Conservation (phyloP, 352 stramenopile genomes). For the Elongisporangium senticosum region DNA sequence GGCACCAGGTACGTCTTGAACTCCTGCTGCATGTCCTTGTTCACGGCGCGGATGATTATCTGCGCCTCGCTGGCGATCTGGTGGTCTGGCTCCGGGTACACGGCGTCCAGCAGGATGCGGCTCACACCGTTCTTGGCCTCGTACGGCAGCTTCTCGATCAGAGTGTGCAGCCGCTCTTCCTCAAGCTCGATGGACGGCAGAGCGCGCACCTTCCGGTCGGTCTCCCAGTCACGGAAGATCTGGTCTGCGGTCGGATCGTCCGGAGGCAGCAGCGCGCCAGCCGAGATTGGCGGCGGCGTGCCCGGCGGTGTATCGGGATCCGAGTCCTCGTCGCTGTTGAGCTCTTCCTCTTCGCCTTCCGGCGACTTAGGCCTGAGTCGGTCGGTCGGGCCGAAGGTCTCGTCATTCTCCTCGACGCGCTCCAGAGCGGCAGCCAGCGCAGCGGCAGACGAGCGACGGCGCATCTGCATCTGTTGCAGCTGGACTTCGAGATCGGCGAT, state of each 20-base stretch:
- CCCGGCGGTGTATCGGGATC: slow-evolving; percentile 66
- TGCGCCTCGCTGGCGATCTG: slow-evolving; percentile 49
- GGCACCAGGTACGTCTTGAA: slow-evolving; percentile 59
- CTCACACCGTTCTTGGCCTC: slow-evolving; percentile 57
- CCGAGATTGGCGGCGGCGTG: slow-evolving; percentile 67
- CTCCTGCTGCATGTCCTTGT: slow-evolving; percentile 46
- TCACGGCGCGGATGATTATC: slow-evolving; percentile 57
- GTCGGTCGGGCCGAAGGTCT: slow-evolving; percentile 42
- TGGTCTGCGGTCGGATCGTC: slow-evolving; percentile 55
- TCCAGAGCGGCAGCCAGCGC: slow-evolving; percentile 20
- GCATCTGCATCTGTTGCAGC: slow-evolving; percentile 55
- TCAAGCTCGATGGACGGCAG: slow-evolving; percentile 38
- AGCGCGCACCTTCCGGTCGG: slow-evolving; percentile 53
- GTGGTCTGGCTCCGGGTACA: slow-evolving; percentile 37
- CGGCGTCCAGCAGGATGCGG: slow-evolving; percentile 49
- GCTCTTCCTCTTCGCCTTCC: slow-evolving; percentile 18
- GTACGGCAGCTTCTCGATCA: slow-evolving; percentile 64
- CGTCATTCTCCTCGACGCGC: slow-evolving; percentile 26
- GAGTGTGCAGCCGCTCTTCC: slow-evolving; percentile 27
- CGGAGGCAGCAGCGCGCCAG: slow-evolving; percentile 35
- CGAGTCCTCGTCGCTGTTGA: slow-evolving; percentile 13
- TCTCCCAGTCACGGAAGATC: slow-evolving; percentile 59
- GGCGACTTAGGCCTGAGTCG: slow-evolving; percentile 20
- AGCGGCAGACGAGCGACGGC: slow-evolving; percentile 40
- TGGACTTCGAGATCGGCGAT: slow-evolving; percentile 58